Evolutionary conservation across 2,329 filamentous ascomycete species (phyloP).

Genomic region (Colletotrichum sojae): DNA sequence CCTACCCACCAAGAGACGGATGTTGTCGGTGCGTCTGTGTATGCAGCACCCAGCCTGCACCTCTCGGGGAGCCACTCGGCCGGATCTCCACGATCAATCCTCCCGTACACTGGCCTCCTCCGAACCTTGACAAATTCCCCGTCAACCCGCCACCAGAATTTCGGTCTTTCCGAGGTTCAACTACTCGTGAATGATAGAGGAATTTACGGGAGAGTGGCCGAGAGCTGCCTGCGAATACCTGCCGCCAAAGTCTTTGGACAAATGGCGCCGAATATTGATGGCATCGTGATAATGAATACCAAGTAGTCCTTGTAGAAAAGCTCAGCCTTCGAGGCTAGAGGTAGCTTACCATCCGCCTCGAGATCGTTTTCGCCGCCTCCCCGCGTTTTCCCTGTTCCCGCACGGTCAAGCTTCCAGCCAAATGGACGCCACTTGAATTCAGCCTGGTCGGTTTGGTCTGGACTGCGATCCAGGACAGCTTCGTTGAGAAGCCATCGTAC

Average conservation of each 20-base stretch:
- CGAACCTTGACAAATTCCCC: conserved; percentile 10
- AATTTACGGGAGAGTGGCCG: background rate
- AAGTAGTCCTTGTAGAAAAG: background rate
- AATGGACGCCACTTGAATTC: conserved; percentile 50
- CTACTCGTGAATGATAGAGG: background rate
- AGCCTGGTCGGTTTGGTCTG: conserved; percentile 47
- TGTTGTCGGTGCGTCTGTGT: conserved; percentile 39
- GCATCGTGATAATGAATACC: background rate
- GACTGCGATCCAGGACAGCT: conserved; percentile 36
- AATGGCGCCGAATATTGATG: background rate
- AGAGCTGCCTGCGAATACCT: background rate
- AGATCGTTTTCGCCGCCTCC: conserved; percentile 40
- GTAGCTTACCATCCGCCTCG: conserved; percentile 42
- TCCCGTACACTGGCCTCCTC: background rate
- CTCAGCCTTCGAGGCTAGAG: conserved; percentile 35
- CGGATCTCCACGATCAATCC: background rate
- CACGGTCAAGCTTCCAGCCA: conserved; percentile 44
- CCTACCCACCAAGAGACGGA: conserved; percentile 38
- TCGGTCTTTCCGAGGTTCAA: background rate
- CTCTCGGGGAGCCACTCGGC: conserved; percentile 18
- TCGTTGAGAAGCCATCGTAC: conserved; percentile 14
- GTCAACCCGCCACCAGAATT: conserved; percentile 39
- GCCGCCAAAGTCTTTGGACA: background rate
- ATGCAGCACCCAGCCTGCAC: conserved; percentile 40
- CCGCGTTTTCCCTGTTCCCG: conserved; percentile 38